Base-by-base conservation (phyloP, 2,329 filamentous ascomycete genomes). In the Fusarium phyllophilum region DNA sequence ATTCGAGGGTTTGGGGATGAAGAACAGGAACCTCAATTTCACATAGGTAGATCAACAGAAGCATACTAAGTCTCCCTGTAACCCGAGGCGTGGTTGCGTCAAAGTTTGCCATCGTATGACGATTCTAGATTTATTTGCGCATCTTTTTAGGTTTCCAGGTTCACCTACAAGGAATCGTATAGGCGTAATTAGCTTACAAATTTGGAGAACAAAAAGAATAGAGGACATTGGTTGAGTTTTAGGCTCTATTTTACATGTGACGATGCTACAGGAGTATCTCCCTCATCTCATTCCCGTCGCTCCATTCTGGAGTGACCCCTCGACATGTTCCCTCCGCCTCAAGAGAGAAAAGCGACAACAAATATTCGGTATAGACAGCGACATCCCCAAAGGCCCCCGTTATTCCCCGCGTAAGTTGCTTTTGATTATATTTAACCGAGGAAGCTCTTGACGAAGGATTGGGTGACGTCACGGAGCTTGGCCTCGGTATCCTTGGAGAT, bases 371-470 rank as follows among this genome's bases (percentile, higher is more conserved):
- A 87, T 86, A 86, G 83, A 86, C 84, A 86, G 82, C 79, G 79
- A 78, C 79, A 81, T 83, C 82, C 81, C 77, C 75, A 77, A 78
- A 76, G 75, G 75, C 73, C 75, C 77, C 77, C 68, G 79, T 78
- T 80, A 78, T 78, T 78, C 77, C 76, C 75, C 73, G 71, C 75
- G 75, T 71, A 75, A 76, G 74, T 75, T 79, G 77, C 73, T 75
- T 73, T 73, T 76, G 73, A 68, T 76, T 75, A 75, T 74, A 78
- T 81, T 89, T 89, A 90, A 82, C 84, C 84, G 74, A 86, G 80
- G 91, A 98, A 98, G 91, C 91, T 94, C 94, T 97, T 97, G 89
- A 94, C 97, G 91, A 98, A 98, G 85, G 82, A 89, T 79, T 80
- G 75, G 81, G 94, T 90, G 81, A 93, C 87, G 70, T 96, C 92